Evolutionary conservation across 306 rosid species (phyloP).

Genomic region (Hippophae gyantsensis): DNA sequence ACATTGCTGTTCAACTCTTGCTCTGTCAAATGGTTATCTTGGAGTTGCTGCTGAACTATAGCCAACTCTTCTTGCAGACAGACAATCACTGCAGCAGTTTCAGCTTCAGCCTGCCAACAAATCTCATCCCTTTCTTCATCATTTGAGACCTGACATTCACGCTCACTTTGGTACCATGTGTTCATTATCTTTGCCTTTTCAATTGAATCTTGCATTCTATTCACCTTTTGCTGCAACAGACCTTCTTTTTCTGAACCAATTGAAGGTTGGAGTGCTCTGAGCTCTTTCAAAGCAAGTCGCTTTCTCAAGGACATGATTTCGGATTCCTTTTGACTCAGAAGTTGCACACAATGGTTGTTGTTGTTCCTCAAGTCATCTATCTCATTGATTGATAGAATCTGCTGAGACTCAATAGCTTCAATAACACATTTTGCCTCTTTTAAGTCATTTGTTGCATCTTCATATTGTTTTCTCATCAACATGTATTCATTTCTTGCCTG

Average conservation of each 20-base stretch:
- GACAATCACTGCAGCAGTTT: constrained; percentile 90
- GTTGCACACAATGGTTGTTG: constrained; percentile 36
- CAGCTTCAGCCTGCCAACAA: constrained; percentile 75
- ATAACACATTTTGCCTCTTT: constrained; percentile 53
- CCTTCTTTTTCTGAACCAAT: constrained; percentile 28
- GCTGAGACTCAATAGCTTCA: constrained; percentile 79
- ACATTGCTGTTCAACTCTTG: constrained; percentile 52
- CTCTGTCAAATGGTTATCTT: constrained; percentile 54
- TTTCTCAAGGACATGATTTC: constrained; percentile 57
- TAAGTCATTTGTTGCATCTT: constrained; percentile 43
- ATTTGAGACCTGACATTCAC: constrained; percentile 60
- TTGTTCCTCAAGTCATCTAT: constrained; percentile 57
- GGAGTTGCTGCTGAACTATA: constrained; percentile 61
- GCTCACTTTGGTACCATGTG: constrained; percentile 61
- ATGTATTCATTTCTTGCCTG: constrained; percentile 33
- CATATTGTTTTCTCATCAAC: constrained; percentile 33
- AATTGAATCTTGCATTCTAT: constrained; percentile 78
- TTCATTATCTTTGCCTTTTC: constrained; percentile 84
- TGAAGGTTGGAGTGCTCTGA: constrained; percentile 30
- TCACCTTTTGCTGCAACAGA: constrained; percentile 49
- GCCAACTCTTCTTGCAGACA: constrained; percentile 92
- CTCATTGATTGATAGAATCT: constrained; percentile 60
- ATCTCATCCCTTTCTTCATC: constrained; percentile 88
- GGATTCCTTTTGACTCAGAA: constrained; percentile 45
- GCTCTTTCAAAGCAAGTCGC: constrained; percentile 37